Evolutionary conservation across 306 rosid species (phyloP).

Genomic region (Sindora glabra): DNA sequence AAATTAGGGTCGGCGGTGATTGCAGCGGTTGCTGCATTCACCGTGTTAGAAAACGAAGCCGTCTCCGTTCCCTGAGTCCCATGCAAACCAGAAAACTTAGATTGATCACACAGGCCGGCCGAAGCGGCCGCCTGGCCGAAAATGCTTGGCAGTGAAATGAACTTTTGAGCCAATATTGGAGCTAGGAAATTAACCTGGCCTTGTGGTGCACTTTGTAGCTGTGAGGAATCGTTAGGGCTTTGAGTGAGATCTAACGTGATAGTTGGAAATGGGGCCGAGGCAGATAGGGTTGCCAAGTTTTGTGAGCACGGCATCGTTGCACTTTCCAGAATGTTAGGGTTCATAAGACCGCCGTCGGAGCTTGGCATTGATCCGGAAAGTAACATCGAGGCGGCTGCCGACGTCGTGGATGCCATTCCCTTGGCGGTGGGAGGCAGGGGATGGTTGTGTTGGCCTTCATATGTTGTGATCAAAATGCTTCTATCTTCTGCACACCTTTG

Average conservation of each 20-base stretch:
- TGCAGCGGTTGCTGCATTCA: slow-evolving; percentile 46
- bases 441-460: slow-evolving; percentile 76
- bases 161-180: slow-evolving; percentile 18
- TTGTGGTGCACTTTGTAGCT: not conserved
- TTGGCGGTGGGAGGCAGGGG: slow-evolving; percentile 71
- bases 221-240: not conserved
- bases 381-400: slow-evolving; percentile 65
- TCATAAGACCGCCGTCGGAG: slow-evolving; percentile 28
- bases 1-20: slow-evolving; percentile 54
- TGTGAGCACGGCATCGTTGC: slow-evolving; percentile 25
- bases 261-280: slow-evolving; percentile 76
- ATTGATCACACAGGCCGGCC: slow-evolving; percentile 15
- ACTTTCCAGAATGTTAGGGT: slow-evolving; percentile 25
- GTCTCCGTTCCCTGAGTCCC: slow-evolving; percentile 22
- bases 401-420: slow-evolving; percentile 64
- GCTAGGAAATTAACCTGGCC: not conserved
- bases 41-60: slow-evolving; percentile 23
- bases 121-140: slow-evolving; percentile 21
- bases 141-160: not conserved
- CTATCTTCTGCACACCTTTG: slow-evolving; percentile 69
- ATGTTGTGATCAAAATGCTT: slow-evolving; percentile 54
- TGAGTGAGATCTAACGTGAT: slow-evolving; percentile 63
- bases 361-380: slow-evolving; percentile 65
- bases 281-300: slow-evolving; percentile 53
- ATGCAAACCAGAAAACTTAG: not conserved